These are phyloP conservation scores for Puccinia horiana DNA, from an alignment of 1,284 basidiomycete genomes.

Conservation along the genomic window DNA sequence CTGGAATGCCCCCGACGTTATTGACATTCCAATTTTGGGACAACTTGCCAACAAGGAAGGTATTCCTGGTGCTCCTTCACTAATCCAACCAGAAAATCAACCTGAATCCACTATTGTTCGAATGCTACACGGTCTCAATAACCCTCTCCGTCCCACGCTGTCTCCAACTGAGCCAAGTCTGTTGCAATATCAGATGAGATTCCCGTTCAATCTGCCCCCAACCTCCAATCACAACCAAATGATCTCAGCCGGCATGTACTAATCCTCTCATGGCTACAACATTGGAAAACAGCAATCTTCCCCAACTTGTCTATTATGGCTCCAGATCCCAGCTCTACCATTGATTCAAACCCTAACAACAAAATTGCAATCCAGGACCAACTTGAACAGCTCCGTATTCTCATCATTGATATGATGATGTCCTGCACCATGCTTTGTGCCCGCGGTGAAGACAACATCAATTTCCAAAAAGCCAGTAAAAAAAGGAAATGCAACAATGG, in stretches of 20 bases:
- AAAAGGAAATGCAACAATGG: neutral
- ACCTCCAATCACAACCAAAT: neutral
- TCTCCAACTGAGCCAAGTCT: neutral
- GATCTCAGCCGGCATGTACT: neutral
- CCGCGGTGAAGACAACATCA: neutral
- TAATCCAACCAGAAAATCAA: too few species aligned
- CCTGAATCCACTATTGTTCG: too few species aligned
- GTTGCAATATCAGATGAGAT: neutral
- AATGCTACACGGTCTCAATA: neutral
- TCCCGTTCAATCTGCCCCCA: neutral
- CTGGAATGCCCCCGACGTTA: too few species aligned
- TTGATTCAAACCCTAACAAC: neutral
- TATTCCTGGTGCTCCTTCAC: too few species aligned
- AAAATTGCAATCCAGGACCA: neutral
- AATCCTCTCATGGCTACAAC: neutral
- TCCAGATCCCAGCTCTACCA: neutral
- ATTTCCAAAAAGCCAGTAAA: neutral
- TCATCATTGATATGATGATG: constrained; percentile 14
- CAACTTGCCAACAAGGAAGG: too few species aligned
- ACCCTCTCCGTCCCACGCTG: neutral
- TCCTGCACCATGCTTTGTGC: neutral
- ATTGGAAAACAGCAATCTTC: neutral
- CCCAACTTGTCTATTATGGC: neutral
- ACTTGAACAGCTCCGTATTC: neutral
- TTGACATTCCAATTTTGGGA: too few species aligned